phyloP scores from a whole-genome alignment of 345 rosid species.

The Diplotaxis tenuifolia region DNA sequence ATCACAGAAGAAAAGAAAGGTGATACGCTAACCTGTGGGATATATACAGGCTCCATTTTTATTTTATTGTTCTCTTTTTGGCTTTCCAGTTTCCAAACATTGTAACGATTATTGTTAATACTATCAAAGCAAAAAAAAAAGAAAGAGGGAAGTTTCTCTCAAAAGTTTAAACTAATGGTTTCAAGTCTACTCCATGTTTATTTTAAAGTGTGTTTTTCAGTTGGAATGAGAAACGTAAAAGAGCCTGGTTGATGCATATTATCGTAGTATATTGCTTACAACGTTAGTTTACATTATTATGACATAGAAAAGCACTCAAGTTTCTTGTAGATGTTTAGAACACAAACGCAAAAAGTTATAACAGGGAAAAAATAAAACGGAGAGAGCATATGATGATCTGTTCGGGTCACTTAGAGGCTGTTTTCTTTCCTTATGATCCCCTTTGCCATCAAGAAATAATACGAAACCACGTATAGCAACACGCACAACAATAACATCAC shows the following conservation, averaged over 20 bases:
- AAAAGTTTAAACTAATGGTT: neutral
- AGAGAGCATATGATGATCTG: neutral
- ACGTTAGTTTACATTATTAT: conserved; percentile 13
- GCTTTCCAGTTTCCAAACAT: neutral
- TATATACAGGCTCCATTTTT: neutral
- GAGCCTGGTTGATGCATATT: neutral
- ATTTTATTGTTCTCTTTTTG: neutral
- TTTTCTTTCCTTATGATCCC: conserved; percentile 9
- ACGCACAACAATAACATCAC: conserved; percentile 1
- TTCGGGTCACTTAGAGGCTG: neutral
- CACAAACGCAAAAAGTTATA: neutral
- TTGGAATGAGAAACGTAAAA: neutral
- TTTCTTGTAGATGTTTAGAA: neutral
- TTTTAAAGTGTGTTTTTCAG: too few species aligned
- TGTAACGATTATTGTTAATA: conserved; percentile 25
- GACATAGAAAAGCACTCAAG: conserved; percentile 15
- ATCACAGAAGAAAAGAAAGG: conserved; percentile 2
- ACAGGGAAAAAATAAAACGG: neutral
- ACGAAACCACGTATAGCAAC: conserved; percentile 26
- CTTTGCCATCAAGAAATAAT: conserved; percentile 24
- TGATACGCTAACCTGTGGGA: conserved; percentile 18
- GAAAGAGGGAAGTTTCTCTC: neutral
- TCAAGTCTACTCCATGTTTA: neutral
- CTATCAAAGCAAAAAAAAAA: neutral
- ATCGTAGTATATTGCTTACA: neutral